Evolutionary conservation across 169 alveolate genomes (phyloP), one percentile per base, ranked within the genome.

Genomic region (Plasmodium yoelii): DNA sequence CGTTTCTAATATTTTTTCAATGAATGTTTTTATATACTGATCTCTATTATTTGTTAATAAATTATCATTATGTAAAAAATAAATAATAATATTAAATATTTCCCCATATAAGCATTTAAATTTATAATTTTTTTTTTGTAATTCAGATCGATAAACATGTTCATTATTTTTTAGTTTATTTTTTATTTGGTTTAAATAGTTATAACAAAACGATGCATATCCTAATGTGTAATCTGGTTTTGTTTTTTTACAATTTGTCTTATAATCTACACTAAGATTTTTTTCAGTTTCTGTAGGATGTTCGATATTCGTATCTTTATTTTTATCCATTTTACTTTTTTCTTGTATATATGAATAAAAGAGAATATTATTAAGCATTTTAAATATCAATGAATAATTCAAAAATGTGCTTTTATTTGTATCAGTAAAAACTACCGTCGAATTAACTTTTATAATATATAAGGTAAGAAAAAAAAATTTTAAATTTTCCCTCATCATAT

Each of bases 1-100:
- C 7, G 90, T 47, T 59, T 82, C 82, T 60, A 82, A 56, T 55
- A 82, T 67, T 56, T 82, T 80, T 34, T 82, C 90, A 53, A 82
- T 82, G 22, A 82, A 82, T 2, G 90, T 82, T 82, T 82, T 82
- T 22, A 82, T 82, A 42, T 82, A 82, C 49, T 82, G 80, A 82
- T 82, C 90, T 44, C 90, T 56, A 61, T 82, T 49, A 28, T 59
- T 82, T 13, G 63, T 49, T 82, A 82, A 67, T 7, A 82, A 67
- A 39, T 82, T 82, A 22, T 61, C 90, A 82, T 67, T 82, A 56
- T 82, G 90, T 61, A 82, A 55, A 57, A 82, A 67, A 61, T 53
- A 82, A 53, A 82, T 53, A 18, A 82, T 65, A 47, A 82, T 18
- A 82, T 82, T 82, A 22, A 82, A 82, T 15, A 68, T 65, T 57